These are phyloP conservation scores for Chaetoscypha palmicola DNA, from an alignment of 2,329 filamentous ascomycete genomes.

Conservation along the genomic window DNA sequence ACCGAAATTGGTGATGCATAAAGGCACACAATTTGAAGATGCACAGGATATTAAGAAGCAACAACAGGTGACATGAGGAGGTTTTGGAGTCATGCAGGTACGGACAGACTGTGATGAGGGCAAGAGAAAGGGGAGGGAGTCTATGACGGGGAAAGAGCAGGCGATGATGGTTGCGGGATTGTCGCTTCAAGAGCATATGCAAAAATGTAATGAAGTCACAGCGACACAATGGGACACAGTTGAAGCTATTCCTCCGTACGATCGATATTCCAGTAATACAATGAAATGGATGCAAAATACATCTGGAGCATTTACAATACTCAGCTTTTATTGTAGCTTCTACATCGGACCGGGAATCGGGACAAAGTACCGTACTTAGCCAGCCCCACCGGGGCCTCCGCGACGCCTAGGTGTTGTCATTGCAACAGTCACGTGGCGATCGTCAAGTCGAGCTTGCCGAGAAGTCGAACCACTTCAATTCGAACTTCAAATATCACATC, in stretches of 20 bases:
- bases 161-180: not conserved
- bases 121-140: not conserved
- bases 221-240: too few relatives aligned
- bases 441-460: not conserved
- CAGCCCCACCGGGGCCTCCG: too few relatives aligned
- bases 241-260: too few relatives aligned
- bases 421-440: not conserved
- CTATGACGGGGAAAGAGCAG: not conserved
- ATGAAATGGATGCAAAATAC: too few relatives aligned
- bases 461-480: slow-evolving; percentile 15
- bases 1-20: slow-evolving; percentile 3
- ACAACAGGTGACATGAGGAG: slow-evolving; percentile 1
- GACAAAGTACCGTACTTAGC: too few relatives aligned
- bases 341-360: too few relatives aligned
- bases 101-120: not conserved
- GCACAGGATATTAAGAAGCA: too few relatives aligned
- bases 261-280: too few relatives aligned
- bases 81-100: slow-evolving; percentile 11
- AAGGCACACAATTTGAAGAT: slow-evolving; percentile 1
- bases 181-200: too few relatives aligned
- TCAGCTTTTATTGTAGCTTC: too few relatives aligned
- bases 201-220: too few relatives aligned
- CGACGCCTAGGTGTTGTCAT: not conserved
- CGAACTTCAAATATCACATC: slow-evolving; percentile 1
- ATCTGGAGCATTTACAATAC: too few relatives aligned